phyloP scores from a whole-genome alignment of 768 basidiomycete genomes.

The Inosperma sp. region DNA sequence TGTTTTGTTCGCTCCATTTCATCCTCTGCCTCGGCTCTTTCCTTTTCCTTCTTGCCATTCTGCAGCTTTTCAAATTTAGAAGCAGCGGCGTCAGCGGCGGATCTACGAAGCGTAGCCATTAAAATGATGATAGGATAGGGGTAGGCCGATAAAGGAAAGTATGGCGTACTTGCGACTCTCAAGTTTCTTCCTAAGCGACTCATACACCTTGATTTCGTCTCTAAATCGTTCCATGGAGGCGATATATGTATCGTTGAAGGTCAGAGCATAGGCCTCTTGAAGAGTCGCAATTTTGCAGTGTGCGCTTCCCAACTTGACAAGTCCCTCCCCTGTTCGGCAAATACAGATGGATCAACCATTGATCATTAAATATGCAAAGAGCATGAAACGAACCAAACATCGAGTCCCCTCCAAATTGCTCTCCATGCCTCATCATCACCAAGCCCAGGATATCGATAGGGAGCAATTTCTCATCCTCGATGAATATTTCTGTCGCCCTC shows the following conservation, averaged over 20 bases:
- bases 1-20: slow-evolving; percentile 67
- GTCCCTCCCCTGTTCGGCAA: slow-evolving; percentile 51
- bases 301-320: slow-evolving; percentile 74
- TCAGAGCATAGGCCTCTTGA: slow-evolving; percentile 75
- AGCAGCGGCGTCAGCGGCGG: slow-evolving; percentile 72
- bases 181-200: slow-evolving; percentile 75
- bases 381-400: slow-evolving; percentile 48
- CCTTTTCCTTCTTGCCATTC: slow-evolving; percentile 77
- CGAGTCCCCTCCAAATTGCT: slow-evolving; percentile 75
- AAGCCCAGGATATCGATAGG: slow-evolving; percentile 77
- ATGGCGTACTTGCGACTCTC: slow-evolving; percentile 70
- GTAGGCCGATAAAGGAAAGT: background rate
- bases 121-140: background rate
- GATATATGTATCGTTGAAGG: slow-evolving; percentile 71
- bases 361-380: background rate
- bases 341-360: background rate
- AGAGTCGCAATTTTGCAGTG: slow-evolving; percentile 81
- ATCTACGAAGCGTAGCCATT: slow-evolving; percentile 35
- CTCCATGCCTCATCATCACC: slow-evolving; percentile 83
- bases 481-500: slow-evolving; percentile 54
- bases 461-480: slow-evolving; percentile 65
- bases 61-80: slow-evolving; percentile 66
- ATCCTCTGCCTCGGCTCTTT: slow-evolving; percentile 72
- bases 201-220: slow-evolving; percentile 81
- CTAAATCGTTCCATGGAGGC: slow-evolving; percentile 57